Percentiles rank a stretch among this genome's conserved stretches.
phyloP scores from a whole-genome alignment of 2,329 filamentous ascomycete species.

The Venturia effusa region DNA sequence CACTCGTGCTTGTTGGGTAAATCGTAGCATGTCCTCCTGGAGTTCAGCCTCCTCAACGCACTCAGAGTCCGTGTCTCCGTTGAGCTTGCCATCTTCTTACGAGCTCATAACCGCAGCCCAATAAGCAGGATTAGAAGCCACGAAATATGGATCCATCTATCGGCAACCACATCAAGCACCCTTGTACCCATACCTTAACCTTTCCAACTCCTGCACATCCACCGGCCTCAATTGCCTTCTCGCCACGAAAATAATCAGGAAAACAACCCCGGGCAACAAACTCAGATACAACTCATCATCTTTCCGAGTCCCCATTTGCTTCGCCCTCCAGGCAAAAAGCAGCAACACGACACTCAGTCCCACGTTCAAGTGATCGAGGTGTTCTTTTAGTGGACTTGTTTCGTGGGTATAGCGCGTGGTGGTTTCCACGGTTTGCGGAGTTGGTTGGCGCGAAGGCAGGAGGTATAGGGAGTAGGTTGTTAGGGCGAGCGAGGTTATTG shows the following conservation, averaged over 20 bases:
- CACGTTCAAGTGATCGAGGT: constrained; percentile 8
- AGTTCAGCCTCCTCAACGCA: too few relatives aligned
- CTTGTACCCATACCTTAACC: constrained; percentile 55
- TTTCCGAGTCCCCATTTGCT: constrained; percentile 25
- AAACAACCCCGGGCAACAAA: constrained; percentile 36
- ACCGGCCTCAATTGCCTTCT: constrained; percentile 58
- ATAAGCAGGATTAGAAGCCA: too few relatives aligned
- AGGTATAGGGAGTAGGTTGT: constrained; percentile 51
- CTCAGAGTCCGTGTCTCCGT: too few relatives aligned
- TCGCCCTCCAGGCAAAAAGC: background rate
- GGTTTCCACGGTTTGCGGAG: constrained; percentile 13
- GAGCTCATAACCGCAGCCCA: too few relatives aligned
- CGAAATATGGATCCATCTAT: background rate
- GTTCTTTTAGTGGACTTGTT: background rate
- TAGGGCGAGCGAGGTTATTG: constrained; percentile 51
- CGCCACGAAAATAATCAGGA: constrained; percentile 48
- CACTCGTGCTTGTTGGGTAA: too few relatives aligned
- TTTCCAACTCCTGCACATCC: constrained; percentile 55
- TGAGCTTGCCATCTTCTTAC: too few relatives aligned
- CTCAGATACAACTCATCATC: constrained; percentile 19
- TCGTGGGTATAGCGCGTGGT: constrained; percentile 3
- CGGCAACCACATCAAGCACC: constrained; percentile 39
- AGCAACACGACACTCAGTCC: background rate
- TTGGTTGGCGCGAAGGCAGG: constrained; percentile 44
- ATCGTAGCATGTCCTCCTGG: too few relatives aligned